Percentiles rank a stretch among this genome's conserved stretches.
Evolutionary conservation across 345 rosid species (phyloP).

Genomic region (Salix brachista): DNA sequence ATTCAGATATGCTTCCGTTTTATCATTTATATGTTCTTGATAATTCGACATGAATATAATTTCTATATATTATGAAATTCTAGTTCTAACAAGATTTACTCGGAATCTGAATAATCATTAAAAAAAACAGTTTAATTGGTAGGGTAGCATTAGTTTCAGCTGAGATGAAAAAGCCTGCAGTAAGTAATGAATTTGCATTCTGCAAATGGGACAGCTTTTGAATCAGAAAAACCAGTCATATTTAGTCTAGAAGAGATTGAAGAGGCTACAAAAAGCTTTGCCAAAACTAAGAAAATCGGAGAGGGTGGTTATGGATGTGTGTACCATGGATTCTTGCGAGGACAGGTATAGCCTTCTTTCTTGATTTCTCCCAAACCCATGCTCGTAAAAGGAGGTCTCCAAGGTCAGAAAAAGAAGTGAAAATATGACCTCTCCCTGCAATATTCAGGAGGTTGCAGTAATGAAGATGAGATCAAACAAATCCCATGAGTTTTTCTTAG

Average conservation of each 20-base stretch:
- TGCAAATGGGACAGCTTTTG: constrained; percentile 41
- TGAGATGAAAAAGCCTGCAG: background rate
- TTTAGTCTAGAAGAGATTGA: constrained; percentile 45
- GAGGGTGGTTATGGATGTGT: constrained; percentile 56
- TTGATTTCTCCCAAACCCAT: background rate
- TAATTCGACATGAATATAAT: too few relatives aligned
- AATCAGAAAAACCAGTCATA: constrained; percentile 49
- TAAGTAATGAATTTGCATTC: background rate
- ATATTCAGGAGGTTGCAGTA: constrained; percentile 55
- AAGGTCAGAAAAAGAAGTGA: background rate
- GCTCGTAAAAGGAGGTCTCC: too few relatives aligned
- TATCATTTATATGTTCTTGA: too few relatives aligned
- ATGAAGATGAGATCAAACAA: constrained; percentile 72
- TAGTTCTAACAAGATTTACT: background rate
- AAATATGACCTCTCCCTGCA: background rate
- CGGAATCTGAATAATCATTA: background rate
- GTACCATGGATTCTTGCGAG: constrained; percentile 44
- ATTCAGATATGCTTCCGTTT: too few relatives aligned
- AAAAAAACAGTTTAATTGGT: background rate
- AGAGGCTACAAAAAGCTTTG: constrained; percentile 51
- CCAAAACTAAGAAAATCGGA: constrained; percentile 48
- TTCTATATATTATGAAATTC: too few relatives aligned
- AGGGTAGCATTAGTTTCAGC: background rate
- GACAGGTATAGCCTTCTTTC: constrained; percentile 24
- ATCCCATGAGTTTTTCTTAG: constrained; percentile 62